Percentiles rank a stretch among this genome's conserved stretches.
These are phyloP conservation scores for Acanthamoeba lenticulata DNA, from an alignment of 208 protist species.

Conservation along the genomic window DNA sequence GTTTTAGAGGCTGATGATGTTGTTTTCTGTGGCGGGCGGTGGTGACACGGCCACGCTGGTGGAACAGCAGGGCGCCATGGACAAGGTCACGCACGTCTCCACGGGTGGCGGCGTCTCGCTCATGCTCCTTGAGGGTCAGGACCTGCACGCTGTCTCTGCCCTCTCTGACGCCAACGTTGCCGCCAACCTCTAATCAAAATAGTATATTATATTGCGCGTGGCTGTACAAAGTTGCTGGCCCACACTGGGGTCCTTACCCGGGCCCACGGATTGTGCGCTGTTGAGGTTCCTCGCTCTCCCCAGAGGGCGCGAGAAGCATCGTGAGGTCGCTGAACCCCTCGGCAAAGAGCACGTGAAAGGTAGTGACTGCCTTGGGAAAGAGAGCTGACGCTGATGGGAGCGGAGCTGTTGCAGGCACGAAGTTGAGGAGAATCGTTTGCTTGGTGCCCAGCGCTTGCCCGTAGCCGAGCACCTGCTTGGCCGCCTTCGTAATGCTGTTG, in stretches of 20 bases:
- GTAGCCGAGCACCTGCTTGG: slow-evolving; percentile 14
- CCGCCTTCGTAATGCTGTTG: neutral
- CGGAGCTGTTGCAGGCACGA: neutral
- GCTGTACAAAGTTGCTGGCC: no score
- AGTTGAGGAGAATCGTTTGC: slow-evolving; percentile 44
- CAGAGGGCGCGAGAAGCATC: slow-evolving; percentile 18
- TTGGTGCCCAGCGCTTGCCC: slow-evolving; percentile 53
- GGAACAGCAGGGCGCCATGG: slow-evolving; percentile 90
- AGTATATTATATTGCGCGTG: no score
- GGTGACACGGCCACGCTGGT: slow-evolving; percentile 98
- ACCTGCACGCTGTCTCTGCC: slow-evolving; percentile 92
- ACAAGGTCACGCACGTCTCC: slow-evolving; percentile 96
- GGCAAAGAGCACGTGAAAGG: neutral
- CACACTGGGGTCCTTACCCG: no score
- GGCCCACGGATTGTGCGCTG: no score
- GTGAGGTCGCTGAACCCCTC: neutral
- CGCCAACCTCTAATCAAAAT: slow-evolving; percentile 34
- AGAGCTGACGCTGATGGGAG: neutral
- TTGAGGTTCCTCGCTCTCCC: no score
- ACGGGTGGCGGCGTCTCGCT: slow-evolving; percentile 99
- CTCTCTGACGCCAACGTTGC: slow-evolving; percentile 78
- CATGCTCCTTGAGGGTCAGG: slow-evolving; percentile 98
- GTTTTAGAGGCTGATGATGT: neutral
- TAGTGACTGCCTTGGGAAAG: neutral
- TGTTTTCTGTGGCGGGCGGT: slow-evolving; percentile 87